Evolutionary conservation across 208 protist species (phyloP).

Genomic region (Acanthamoeba culbertsoni): DNA sequence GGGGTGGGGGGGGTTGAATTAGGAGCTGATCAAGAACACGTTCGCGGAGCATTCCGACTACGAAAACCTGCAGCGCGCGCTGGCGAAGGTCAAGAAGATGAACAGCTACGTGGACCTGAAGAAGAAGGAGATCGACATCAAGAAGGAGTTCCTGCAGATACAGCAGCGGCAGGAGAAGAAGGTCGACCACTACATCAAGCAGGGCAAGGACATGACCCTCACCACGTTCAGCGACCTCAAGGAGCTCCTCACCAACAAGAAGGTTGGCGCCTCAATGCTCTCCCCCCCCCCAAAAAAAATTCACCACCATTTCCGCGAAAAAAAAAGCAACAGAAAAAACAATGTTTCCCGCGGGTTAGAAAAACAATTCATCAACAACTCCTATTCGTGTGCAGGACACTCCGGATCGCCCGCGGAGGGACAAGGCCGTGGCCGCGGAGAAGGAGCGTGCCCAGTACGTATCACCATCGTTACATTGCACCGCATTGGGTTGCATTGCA

Average conservation of each 20-base stretch:
- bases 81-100: constrained; percentile 31
- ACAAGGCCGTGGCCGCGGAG: neutral
- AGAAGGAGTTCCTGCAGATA: constrained; percentile 33
- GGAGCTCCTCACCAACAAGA: constrained; percentile 25
- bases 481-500: neutral
- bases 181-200: constrained; percentile 32
- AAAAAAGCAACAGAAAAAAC: too few relatives aligned
- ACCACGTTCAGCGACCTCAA: constrained; percentile 29
- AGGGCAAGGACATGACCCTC: constrained; percentile 37
- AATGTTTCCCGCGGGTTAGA: neutral
- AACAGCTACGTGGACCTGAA: constrained; percentile 14
- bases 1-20: neutral
- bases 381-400: neutral
- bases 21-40: constrained; percentile 34
- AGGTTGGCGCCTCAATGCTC: neutral
- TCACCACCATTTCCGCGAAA: too few relatives aligned
- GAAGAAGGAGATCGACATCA: constrained; percentile 32
- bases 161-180: constrained; percentile 6
- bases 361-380: neutral
- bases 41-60: constrained; percentile 21
- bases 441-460: neutral
- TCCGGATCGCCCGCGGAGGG: neutral
- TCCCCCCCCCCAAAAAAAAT: too few relatives aligned
- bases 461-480: neutral
- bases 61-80: neutral